phyloP scores from a whole-genome alignment of 2,329 filamentous ascomycete genomes.

The Mycosphaerella arachidis region DNA sequence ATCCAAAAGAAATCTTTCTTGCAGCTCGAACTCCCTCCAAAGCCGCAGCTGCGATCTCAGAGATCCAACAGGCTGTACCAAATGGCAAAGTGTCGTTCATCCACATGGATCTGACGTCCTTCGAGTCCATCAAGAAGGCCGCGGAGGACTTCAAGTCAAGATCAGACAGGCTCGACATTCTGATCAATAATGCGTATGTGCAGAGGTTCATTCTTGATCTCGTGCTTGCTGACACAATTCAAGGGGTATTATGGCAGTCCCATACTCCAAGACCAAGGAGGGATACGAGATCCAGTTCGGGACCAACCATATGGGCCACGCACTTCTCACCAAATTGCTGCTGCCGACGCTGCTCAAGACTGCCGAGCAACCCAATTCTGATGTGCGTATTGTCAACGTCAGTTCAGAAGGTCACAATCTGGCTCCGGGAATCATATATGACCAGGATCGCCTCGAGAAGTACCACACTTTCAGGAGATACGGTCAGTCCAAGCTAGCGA shows the following conservation, averaged over 20 bases:
- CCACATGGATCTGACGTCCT: slow-evolving; percentile 48
- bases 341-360: slow-evolving; percentile 42
- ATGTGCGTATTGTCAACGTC: slow-evolving; percentile 46
- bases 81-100: slow-evolving; percentile 42
- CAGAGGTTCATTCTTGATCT: slow-evolving; percentile 27
- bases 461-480: slow-evolving; percentile 46
- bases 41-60: slow-evolving; percentile 39
- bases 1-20: slow-evolving; percentile 45
- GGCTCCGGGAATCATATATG: slow-evolving; percentile 32
- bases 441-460: slow-evolving; percentile 33
- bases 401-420: slow-evolving; percentile 32
- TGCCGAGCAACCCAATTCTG: slow-evolving; percentile 29
- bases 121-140: slow-evolving; percentile 47
- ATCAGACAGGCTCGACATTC: slow-evolving; percentile 37
- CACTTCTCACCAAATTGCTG: slow-evolving; percentile 45
- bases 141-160: slow-evolving; percentile 36
- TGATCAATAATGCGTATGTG: slow-evolving; percentile 25
- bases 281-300: slow-evolving; percentile 50
- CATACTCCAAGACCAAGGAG: slow-evolving; percentile 39
- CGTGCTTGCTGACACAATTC: slow-evolving; percentile 16
- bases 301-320: slow-evolving; percentile 50
- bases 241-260: slow-evolving; percentile 38
- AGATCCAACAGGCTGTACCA: slow-evolving; percentile 36
- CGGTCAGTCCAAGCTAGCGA: slow-evolving; percentile 58
- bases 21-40: slow-evolving; percentile 43